Conservation (phyloP, 2,329 filamentous ascomycete species). For the Fusarium marasasianum region DNA sequence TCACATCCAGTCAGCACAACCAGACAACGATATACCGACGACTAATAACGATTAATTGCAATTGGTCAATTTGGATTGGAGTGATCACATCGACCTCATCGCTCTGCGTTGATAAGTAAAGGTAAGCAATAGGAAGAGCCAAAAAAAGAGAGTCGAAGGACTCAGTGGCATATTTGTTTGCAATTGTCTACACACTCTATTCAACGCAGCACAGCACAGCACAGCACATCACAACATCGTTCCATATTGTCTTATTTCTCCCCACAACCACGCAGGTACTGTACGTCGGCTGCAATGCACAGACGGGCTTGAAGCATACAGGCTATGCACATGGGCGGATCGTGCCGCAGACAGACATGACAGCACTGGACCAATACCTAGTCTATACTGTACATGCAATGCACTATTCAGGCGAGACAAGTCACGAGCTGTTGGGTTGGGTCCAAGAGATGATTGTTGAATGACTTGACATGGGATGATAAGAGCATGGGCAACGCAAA, state of each 20-base stretch:
- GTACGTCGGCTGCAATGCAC: conserved; percentile 17
- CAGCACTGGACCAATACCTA: neutral
- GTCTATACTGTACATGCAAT: neutral
- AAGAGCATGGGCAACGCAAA: neutral
- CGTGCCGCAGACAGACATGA: conserved; percentile 14
- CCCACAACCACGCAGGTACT: conserved; percentile 31
- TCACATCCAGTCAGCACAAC: conserved; percentile 13
- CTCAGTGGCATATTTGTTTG: conserved; percentile 22
- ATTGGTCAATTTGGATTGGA: conserved; percentile 7
- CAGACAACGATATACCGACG: conserved; percentile 27
- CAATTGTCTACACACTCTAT: conserved; percentile 1
- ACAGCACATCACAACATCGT: neutral
- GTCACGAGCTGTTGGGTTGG: neutral
- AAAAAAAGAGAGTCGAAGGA: neutral
- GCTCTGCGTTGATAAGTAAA: neutral
- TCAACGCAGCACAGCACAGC: conserved; percentile 1
- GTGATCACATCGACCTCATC: neutral
- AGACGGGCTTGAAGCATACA: conserved; percentile 10
- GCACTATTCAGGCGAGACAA: conserved; percentile 29
- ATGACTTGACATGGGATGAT: neutral
- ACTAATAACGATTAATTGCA: neutral
- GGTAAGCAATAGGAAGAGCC: conserved; percentile 27
- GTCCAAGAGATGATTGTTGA: neutral
- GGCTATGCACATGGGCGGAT: conserved; percentile 22
- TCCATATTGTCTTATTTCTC: conserved; percentile 11